Evolutionary conservation across 2,329 filamentous ascomycete species (phyloP).

Genomic region (Sordariomycetes sp.): DNA sequence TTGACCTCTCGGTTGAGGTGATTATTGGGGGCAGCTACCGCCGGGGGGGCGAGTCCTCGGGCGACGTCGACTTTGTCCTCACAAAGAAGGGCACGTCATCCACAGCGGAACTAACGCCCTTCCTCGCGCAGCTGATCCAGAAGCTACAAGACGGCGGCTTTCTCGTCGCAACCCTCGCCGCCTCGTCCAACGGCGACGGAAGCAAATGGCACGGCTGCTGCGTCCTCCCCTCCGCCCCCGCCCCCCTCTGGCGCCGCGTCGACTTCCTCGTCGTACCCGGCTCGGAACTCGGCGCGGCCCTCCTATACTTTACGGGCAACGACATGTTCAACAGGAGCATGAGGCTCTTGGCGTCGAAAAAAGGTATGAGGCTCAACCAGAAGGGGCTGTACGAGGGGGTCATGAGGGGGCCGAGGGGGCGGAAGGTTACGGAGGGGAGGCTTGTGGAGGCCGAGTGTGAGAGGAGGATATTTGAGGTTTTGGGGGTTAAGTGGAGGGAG

Average conservation of each 20-base stretch:
- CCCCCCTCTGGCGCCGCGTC: slow-evolving; percentile 60
- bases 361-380: slow-evolving; percentile 77
- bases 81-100: slow-evolving; percentile 48
- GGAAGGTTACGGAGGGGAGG: slow-evolving; percentile 52
- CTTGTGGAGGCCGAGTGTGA: slow-evolving; percentile 66
- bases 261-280: slow-evolving; percentile 77
- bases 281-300: slow-evolving; percentile 64
- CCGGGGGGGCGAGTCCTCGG: slow-evolving; percentile 58
- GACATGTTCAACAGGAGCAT: slow-evolving; percentile 90
- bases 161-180: slow-evolving; percentile 56
- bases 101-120: slow-evolving; percentile 41
- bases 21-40: slow-evolving; percentile 79
- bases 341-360: slow-evolving; percentile 64
- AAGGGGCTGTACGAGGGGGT: slow-evolving; percentile 63
- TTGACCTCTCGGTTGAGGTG: slow-evolving; percentile 54
- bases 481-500: slow-evolving; percentile 76
- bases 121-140: slow-evolving; percentile 51
- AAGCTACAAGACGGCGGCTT: slow-evolving; percentile 48
- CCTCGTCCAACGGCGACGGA: slow-evolving; percentile 33
- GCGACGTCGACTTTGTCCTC: slow-evolving; percentile 78
- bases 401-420: slow-evolving; percentile 40
- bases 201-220: slow-evolving; percentile 87
- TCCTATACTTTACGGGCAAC: slow-evolving; percentile 94
- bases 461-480: slow-evolving; percentile 63
- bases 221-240: slow-evolving; percentile 38